Base-by-base conservation (phyloP, 23 red algal genomes). In the Chondrus crispus region DNA sequence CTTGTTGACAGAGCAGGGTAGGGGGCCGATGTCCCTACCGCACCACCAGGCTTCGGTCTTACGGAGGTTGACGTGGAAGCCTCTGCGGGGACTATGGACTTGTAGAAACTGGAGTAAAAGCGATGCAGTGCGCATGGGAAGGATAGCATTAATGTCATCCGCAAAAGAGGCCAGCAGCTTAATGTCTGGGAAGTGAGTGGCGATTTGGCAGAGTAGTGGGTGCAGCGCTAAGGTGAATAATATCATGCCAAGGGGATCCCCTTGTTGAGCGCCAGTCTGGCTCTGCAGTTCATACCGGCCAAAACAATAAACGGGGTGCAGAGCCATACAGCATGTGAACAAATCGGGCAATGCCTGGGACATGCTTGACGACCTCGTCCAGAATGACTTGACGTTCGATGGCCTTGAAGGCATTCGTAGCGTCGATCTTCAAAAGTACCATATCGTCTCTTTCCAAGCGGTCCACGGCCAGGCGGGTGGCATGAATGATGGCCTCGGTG, bases 191-290 rank as follows among this genome's bases (percentile, higher is more conserved):
- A 78, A 78, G 10, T 14, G 73, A 12, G 39, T 18, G 12, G 39
- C 36, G 13, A 78, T 3, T 22, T 81, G 39, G 53, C n/a, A 18
- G 11, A 85, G 11, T 24, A 85, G 58, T 13, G 54, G 81, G 24
- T 85, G 57, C 11, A 85, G 33, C 10, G 55, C 40, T 20, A 85
- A 6, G 18, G 54, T 5, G 55, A 85, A 85, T 5, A 66, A 57
- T 37, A 85, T 24, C 26, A 66, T 62, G 13, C 20, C 38, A 6
- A 85, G 40, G 14, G 0, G 81, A 39, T 66, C 51, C 2, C 81
- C 81, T 46, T 85, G 81, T 7, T 85, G 81, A 22, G 81, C 24
- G 8, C 81, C 81, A 19, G 54, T 39, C 46, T 20, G 9, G 40
- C 57, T 68, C 9, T 69, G 20, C 2, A 85, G 12, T 20, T 11